phyloP scores from a whole-genome alignment of 1,284 basidiomycete genomes.

The Rhodotorula sp. region DNA sequence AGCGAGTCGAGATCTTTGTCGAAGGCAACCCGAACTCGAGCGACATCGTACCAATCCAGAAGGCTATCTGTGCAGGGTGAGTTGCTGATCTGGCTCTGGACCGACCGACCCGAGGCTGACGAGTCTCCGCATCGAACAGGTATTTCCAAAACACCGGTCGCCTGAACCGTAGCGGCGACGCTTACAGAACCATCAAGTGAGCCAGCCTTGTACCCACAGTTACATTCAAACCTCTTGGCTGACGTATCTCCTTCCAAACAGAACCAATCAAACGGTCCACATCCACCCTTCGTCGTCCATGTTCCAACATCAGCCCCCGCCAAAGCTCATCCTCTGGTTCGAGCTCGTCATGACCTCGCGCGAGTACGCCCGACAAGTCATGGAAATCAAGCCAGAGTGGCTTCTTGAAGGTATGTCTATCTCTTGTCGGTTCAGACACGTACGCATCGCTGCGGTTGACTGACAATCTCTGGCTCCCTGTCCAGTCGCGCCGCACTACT shows the following conservation, averaged over 20 bases:
- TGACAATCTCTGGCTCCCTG: background rate
- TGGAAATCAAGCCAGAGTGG: conserved; percentile 96
- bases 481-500: conserved; percentile 87
- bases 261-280: conserved; percentile 92
- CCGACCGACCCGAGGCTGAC: background rate
- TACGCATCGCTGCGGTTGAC: background rate
- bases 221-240: background rate
- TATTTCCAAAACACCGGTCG: conserved; percentile 46
- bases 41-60: conserved; percentile 89
- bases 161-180: conserved; percentile 46
- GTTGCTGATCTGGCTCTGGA: conserved; percentile 54
- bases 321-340: conserved; percentile 87
- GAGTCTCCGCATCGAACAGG: background rate
- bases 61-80: conserved; percentile 80
- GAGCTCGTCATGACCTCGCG: conserved; percentile 68
- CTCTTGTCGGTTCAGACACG: conserved; percentile 11
- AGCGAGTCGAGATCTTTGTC: conserved; percentile 92
- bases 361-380: conserved; percentile 73
- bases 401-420: conserved; percentile 72
- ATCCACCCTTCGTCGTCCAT: conserved; percentile 93
- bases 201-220: too few relatives aligned
- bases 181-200: conserved; percentile 45
- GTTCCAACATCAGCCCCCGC: conserved; percentile 91
- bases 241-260: conserved; percentile 52
- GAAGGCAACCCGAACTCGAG: conserved; percentile 81